Percentiles rank a stretch among this genome's conserved stretches.
Conservation (phyloP, 176 grass and related monocot genomes). For the Bromus sterilis region DNA sequence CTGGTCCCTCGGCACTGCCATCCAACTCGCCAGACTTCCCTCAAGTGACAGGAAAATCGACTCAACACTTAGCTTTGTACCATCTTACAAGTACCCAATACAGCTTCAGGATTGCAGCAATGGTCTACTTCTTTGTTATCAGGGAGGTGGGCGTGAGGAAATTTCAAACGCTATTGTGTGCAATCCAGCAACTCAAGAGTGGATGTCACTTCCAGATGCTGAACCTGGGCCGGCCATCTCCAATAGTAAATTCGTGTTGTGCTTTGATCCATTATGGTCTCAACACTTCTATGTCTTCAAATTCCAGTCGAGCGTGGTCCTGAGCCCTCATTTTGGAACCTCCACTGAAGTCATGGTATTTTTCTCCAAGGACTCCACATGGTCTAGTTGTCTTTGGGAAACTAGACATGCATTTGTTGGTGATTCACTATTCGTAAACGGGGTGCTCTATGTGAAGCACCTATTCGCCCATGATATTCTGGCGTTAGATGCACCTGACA, state of each 20-base stretch:
- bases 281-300: constrained; percentile 24
- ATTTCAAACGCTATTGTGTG: neutral
- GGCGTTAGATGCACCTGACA: neutral
- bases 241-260: neutral
- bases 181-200: constrained; percentile 27
- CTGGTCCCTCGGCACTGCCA: neutral
- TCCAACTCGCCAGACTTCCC: neutral
- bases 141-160: neutral
- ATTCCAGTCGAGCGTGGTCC: neutral
- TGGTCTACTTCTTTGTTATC: constrained; percentile 24
- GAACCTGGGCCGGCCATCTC: neutral
- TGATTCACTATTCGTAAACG: neutral
- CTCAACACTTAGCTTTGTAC: constrained; percentile 5
- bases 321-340: neutral
- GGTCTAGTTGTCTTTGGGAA: neutral
- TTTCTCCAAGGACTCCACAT: neutral
- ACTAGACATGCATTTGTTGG: neutral
- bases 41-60: neutral
- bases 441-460: neutral
- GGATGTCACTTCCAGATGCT: neutral
- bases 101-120: constrained; percentile 22
- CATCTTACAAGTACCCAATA: neutral
- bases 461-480: neutral
- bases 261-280: constrained; percentile 17
- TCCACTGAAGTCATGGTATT: neutral